These are phyloP conservation scores for Eucalyptus paniculata DNA, from an alignment of 345 rosid genomes.

Conservation along the genomic window DNA sequence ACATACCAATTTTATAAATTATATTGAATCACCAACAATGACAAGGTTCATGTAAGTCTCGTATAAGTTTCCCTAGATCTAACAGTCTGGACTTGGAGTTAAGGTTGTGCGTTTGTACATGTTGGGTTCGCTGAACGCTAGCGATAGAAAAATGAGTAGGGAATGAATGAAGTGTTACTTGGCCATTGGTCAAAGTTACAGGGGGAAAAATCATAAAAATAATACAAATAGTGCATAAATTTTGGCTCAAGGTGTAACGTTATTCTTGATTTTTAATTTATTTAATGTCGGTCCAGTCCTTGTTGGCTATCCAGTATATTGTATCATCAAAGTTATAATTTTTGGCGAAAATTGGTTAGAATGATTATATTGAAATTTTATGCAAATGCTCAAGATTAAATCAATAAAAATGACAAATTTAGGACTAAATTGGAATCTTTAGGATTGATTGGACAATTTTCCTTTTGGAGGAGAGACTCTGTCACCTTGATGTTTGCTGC, in stretches of 20 bases:
- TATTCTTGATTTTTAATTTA: background rate
- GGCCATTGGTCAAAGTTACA: background rate
- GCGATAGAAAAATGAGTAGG: background rate
- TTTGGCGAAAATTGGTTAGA: no score
- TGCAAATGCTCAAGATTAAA: no score
- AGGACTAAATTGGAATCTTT: no score
- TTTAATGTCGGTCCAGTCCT: background rate
- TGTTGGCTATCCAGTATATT: fast-evolving
- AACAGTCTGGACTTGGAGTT: background rate
- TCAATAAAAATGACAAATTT: background rate
- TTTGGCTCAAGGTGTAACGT: background rate
- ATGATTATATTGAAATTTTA: no score
- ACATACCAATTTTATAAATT: background rate
- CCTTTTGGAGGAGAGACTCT: conserved; percentile 25
- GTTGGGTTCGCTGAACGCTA: background rate
- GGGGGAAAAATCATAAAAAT: background rate
- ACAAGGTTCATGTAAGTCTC: background rate
- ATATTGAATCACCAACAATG: background rate
- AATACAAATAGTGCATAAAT: background rate
- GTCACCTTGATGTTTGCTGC: no score
- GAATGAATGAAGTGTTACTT: background rate
- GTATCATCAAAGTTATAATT: background rate
- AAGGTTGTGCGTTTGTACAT: background rate
- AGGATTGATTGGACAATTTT: no score
- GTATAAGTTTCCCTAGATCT: background rate